phyloP scores from a whole-genome alignment of 2,329 filamentous ascomycete species.

The Metarhizium anisopliae region DNA sequence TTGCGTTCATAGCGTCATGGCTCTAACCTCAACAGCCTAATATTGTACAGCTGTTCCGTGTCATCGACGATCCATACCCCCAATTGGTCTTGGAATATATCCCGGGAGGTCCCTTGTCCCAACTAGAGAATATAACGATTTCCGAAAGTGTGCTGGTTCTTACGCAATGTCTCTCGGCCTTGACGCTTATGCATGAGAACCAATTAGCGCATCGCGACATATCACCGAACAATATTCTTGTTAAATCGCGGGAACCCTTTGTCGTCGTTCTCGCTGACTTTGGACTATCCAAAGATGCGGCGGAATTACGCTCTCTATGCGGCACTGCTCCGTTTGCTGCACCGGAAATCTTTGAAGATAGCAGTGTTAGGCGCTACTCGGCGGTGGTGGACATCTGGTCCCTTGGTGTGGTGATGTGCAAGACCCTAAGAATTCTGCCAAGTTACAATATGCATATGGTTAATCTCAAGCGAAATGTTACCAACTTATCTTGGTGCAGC shows the following conservation, averaged over 20 bases:
- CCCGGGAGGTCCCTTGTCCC: too few species aligned
- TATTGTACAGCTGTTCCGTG: conserved; percentile 6
- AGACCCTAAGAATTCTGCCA: conserved; percentile 1
- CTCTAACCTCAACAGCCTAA: too few species aligned
- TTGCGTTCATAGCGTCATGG: too few species aligned
- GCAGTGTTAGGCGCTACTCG: conserved; percentile 59
- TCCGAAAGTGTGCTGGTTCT: background rate
- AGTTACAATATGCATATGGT: too few species aligned
- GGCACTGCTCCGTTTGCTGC: conserved; percentile 85
- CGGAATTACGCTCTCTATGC: conserved; percentile 81
- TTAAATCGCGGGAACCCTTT: conserved; percentile 55
- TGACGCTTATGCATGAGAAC: conserved; percentile 11
- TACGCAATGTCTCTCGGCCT: conserved; percentile 9
- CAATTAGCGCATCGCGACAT: conserved; percentile 84
- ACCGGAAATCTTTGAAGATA: conserved; percentile 57
- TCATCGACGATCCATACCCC: background rate
- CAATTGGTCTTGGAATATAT: background rate
- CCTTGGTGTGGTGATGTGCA: conserved; percentile 62
- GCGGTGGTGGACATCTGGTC: conserved; percentile 89
- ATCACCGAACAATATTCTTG: conserved; percentile 83
- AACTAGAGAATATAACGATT: too few species aligned
- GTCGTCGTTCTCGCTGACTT: conserved; percentile 80
- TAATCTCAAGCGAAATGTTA: too few species aligned
- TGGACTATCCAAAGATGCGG: conserved; percentile 85
- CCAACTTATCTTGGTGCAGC: background rate